Conservation (phyloP, 1,284 basidiomycete species). For the Marasmius fiardii region DNA sequence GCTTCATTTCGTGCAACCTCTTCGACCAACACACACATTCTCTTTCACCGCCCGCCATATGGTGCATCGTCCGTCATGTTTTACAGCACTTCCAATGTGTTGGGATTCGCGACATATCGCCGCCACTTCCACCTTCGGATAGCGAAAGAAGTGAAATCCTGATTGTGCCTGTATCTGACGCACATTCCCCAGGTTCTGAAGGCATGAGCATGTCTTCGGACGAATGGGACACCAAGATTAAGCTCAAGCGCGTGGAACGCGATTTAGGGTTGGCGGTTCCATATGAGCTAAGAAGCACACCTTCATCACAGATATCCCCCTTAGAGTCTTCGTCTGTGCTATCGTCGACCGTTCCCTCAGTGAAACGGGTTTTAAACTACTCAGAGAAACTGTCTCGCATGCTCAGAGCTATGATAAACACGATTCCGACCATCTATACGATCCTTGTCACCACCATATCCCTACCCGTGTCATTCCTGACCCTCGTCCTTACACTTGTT, state of each 20-base stretch:
- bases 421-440: too few species aligned
- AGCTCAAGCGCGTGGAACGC: not conserved
- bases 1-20: constrained; percentile 1
- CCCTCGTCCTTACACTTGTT: not conserved
- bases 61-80: constrained; percentile 31
- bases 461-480: not conserved
- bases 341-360: too few species aligned
- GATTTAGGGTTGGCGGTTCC: not conserved
- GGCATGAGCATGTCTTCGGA: too few species aligned
- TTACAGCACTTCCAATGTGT: constrained; percentile 33
- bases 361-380: too few species aligned
- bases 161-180: constrained; percentile 1
- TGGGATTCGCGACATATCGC: constrained; percentile 17
- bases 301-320: not conserved
- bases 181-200: not conserved
- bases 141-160: constrained; percentile 6
- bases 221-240: too few species aligned
- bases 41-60: constrained; percentile 26
- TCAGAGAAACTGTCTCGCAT: too few species aligned
- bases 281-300: not conserved
- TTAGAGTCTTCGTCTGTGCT: too few species aligned
- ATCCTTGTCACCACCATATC: not conserved
- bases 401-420: too few species aligned
- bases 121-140: constrained; percentile 7
- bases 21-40: constrained; percentile 7